phyloP scores from a whole-genome alignment of 192 early-diverging fungal species.

The Umbelopsis ramanniana region DNA sequence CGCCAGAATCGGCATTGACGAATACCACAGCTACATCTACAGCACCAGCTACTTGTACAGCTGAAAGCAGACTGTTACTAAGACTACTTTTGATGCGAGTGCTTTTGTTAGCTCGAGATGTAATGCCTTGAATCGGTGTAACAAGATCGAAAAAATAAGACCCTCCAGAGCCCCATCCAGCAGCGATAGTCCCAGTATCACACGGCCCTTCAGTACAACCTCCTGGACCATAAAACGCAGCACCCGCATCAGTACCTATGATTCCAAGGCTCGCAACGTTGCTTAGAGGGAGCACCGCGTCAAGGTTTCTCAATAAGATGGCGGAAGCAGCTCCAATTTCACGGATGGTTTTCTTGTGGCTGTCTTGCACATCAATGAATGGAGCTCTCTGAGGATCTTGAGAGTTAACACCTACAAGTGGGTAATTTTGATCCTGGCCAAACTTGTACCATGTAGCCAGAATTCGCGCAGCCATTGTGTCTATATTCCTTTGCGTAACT shows the following conservation, averaged over 20 bases:
- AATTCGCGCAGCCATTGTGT: slow-evolving; percentile 29
- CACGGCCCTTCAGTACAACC: slow-evolving; percentile 5
- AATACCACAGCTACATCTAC: slow-evolving; percentile 22
- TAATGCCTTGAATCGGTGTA: slow-evolving; percentile 17
- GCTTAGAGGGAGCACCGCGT: slow-evolving; percentile 14
- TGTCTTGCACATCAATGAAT: slow-evolving; percentile 13
- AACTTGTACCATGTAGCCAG: slow-evolving; percentile 21
- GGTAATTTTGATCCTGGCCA: slow-evolving; percentile 10
- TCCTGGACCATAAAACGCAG: neutral
- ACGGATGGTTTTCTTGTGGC: slow-evolving; percentile 21
- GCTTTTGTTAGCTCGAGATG: neutral
- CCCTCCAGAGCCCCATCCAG: slow-evolving; percentile 19
- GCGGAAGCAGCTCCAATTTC: slow-evolving; percentile 25
- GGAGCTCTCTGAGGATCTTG: neutral
- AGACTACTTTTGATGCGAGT: neutral
- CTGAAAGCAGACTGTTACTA: neutral
- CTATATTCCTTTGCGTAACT: slow-evolving; percentile 7
- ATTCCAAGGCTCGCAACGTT: neutral
- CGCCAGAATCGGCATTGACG: slow-evolving; percentile 21
- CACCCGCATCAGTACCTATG: slow-evolving; percentile 11
- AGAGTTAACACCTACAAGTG: neutral
- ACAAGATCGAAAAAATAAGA: neutral
- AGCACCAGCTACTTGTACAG: neutral
- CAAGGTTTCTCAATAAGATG: slow-evolving; percentile 20
- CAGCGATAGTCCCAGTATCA: slow-evolving; percentile 12